A percentile compares a stretch with the other conserved stretches of the same genome.
These are phyloP conservation scores for Staphylotrichum longicolle DNA, from an alignment of 495 filamentous ascomycete genomes.

Conservation along the genomic window DNA sequence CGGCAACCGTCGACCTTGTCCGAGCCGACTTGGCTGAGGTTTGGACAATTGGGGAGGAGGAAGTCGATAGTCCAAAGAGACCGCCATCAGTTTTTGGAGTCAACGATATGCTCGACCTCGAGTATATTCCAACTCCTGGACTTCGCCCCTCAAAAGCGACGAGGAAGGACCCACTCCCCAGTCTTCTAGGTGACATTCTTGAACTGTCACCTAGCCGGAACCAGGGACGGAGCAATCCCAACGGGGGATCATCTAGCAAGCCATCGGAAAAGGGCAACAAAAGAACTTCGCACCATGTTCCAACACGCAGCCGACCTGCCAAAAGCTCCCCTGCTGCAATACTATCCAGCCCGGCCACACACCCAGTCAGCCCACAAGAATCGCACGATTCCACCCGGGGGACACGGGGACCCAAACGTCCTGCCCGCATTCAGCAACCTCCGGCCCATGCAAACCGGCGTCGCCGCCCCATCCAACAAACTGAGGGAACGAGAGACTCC, in stretches of 20 bases:
- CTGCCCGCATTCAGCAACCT: background rate
- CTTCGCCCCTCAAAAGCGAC: background rate
- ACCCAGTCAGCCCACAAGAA: background rate
- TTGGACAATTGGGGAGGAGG: constrained; percentile 1
- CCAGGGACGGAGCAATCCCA: background rate
- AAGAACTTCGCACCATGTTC: background rate
- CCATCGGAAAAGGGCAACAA: background rate
- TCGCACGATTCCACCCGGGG: background rate
- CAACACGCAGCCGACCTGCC: background rate
- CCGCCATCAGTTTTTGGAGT: background rate
- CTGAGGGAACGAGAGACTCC: background rate
- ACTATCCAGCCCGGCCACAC: background rate
- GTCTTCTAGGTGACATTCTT: constrained; percentile 7
- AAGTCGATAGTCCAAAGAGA: background rate
- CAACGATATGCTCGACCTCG: constrained; percentile 16
- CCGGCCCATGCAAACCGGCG: background rate
- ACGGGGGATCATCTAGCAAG: background rate
- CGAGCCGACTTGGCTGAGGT: constrained; percentile 18
- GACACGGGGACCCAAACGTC: background rate
- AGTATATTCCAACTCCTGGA: constrained; percentile 3
- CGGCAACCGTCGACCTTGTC: constrained; percentile 16
- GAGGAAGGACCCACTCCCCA: constrained; percentile 14
- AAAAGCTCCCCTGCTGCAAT: background rate
- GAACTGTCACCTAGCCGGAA: constrained; percentile 8
- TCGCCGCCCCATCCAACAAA: background rate